phyloP scores from a whole-genome alignment of 805 yeast genomes.

The Metschnikowia rubicola region DNA sequence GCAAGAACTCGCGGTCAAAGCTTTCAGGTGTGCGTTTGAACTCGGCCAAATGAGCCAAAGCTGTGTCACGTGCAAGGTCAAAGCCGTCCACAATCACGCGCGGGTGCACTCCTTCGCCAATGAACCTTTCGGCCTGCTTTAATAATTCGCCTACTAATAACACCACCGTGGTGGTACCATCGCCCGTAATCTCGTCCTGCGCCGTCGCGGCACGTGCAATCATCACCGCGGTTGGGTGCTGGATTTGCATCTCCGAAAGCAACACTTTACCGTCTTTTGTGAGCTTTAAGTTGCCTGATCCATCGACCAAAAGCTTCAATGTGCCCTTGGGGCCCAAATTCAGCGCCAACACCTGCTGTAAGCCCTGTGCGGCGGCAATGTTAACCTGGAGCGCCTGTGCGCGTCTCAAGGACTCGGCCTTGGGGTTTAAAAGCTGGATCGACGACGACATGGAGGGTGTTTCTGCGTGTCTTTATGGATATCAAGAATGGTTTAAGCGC shows the following conservation, averaged over 20 bases:
- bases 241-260: conserved; percentile 92
- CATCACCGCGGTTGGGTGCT: conserved; percentile 49
- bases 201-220: conserved; percentile 95
- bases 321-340: conserved; percentile 98
- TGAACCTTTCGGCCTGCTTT: conserved; percentile 89
- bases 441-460: conserved; percentile 46
- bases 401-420: conserved; percentile 95
- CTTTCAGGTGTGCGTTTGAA: conserved; percentile 53
- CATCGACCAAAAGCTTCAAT: conserved; percentile 92
- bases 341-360: conserved; percentile 86
- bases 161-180: conserved; percentile 96
- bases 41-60: conserved; percentile 64
- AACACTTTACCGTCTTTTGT: conserved; percentile 97
- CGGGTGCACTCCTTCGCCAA: conserved; percentile 94
- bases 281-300: conserved; percentile 90
- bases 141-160: conserved; percentile 90
- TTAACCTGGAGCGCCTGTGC: conserved; percentile 94
- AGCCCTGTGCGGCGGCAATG: conserved; percentile 93
- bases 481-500: neutral
- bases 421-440: conserved; percentile 88
- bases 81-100: conserved; percentile 92
- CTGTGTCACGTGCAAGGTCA: conserved; percentile 78
- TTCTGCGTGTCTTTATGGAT: neutral
- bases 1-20: conserved; percentile 80
- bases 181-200: conserved; percentile 99